A percentile compares a stretch with the other conserved stretches of the same genome.
These are phyloP conservation scores for Trichoderma citrinoviride DNA, from an alignment of 2,329 filamentous ascomycete species.

Conservation along the genomic window DNA sequence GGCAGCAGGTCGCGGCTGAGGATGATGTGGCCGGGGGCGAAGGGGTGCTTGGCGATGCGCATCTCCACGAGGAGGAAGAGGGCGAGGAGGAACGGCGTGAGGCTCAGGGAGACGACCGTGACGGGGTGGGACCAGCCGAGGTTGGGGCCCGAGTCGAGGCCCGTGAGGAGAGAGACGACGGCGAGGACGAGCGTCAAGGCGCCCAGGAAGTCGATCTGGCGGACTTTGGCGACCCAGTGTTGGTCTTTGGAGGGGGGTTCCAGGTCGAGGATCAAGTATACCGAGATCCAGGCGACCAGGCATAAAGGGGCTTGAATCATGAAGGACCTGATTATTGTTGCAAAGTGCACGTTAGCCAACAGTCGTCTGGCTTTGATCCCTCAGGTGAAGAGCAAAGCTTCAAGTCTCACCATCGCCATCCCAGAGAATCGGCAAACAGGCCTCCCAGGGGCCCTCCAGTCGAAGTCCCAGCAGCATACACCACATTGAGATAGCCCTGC, in stretches of 20 bases:
- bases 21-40: conserved; percentile 72
- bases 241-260: conserved; percentile 58
- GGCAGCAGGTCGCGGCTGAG: conserved; percentile 65
- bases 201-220: conserved; percentile 70
- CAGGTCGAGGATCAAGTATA: conserved; percentile 60
- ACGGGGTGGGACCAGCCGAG: conserved; percentile 61
- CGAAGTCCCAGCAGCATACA: conserved; percentile 66
- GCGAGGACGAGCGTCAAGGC: conserved; percentile 64
- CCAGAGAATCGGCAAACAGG: conserved; percentile 67
- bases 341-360: conserved; percentile 8
- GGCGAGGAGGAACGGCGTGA: conserved; percentile 58
- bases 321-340: conserved; percentile 60
- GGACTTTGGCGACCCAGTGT: conserved; percentile 66
- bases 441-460: conserved; percentile 70
- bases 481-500: conserved; percentile 71
- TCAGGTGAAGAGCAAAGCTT: neutral
- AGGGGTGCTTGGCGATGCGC: conserved; percentile 65
- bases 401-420: conserved; percentile 65
- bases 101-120: conserved; percentile 56
- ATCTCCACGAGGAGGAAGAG: conserved; percentile 69
- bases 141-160: conserved; percentile 72
- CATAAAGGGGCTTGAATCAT: conserved; percentile 68
- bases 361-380: neutral
- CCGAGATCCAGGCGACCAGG: conserved; percentile 60
- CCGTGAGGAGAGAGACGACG: conserved; percentile 63